Conservation (phyloP, 768 basidiomycete genomes). For the Tricholoma flavovirens region DNA sequence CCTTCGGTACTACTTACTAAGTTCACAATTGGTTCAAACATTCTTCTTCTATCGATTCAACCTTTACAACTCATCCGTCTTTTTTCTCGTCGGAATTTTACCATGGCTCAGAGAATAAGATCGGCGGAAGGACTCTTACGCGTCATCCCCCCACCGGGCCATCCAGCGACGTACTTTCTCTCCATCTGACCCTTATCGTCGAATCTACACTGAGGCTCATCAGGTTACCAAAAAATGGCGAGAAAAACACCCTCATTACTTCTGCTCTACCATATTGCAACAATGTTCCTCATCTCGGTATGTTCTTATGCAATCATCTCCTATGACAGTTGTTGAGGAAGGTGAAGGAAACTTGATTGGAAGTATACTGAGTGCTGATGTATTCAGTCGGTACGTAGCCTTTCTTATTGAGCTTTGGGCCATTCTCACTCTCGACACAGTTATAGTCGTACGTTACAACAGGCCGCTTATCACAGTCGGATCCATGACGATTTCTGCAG, state of each 20-base stretch:
- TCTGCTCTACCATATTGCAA: conserved; percentile 96
- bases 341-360: conserved; percentile 80
- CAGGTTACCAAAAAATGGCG: conserved; percentile 74
- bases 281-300: conserved; percentile 94
- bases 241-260: conserved; percentile 86
- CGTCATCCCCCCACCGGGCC: conserved; percentile 47
- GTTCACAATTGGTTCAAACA: too few relatives aligned
- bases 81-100: not conserved
- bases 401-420: not conserved
- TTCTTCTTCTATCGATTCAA: not conserved
- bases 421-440: conserved; percentile 25
- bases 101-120: conserved; percentile 53
- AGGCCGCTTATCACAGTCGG: not conserved
- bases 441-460: conserved; percentile 45
- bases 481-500: conserved; percentile 18
- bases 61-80: conserved; percentile 4
- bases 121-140: conserved; percentile 44
- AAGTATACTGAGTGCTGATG: conserved; percentile 94
- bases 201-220: conserved; percentile 5
- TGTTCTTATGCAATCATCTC: conserved; percentile 17
- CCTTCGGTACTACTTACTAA: too few relatives aligned
- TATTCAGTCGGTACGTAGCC: conserved; percentile 78
- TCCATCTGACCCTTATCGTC: conserved; percentile 8
- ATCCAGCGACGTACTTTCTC: conserved; percentile 39
- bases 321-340: conserved; percentile 4